Conservation (phyloP, 2,329 filamentous ascomycete species). For the Pseudocercospora crystallina region DNA sequence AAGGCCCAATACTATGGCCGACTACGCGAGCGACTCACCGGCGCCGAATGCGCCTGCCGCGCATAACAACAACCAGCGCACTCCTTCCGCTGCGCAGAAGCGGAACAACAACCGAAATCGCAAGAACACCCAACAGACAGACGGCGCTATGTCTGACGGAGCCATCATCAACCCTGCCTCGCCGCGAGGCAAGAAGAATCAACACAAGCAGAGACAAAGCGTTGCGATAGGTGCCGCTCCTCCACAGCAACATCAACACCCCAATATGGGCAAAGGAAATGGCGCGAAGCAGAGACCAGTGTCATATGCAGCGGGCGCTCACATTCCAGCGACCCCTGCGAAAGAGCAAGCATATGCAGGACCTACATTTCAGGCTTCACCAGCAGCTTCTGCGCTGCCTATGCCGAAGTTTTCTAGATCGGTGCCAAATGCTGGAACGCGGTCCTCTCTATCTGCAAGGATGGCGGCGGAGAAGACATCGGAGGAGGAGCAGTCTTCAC, state of each 20-base stretch:
- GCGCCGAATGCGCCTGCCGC: conserved; percentile 14
- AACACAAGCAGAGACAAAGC: conserved; percentile 24
- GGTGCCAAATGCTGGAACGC: conserved; percentile 62
- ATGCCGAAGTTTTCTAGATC: conserved; percentile 87
- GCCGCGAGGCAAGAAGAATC: conserved; percentile 23
- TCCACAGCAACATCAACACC: conserved; percentile 18
- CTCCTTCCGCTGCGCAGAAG: conserved; percentile 23
- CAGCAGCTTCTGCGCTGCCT: conserved; percentile 83
- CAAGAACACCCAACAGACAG: conserved; percentile 24
- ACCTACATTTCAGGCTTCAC: conserved; percentile 91
- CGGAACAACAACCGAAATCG: conserved; percentile 37
- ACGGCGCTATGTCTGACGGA: conserved; percentile 31
- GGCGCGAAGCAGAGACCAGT: conserved; percentile 35
- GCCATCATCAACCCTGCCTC: conserved; percentile 24
- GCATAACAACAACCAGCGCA: conserved; percentile 21
- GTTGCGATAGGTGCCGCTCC: conserved; percentile 13
- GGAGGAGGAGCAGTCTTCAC: conserved; percentile 48
- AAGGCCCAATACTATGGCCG: conserved; percentile 16
- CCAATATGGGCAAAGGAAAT: conserved; percentile 22
- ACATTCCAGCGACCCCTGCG: conserved; percentile 41
- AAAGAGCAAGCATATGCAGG: conserved; percentile 73
- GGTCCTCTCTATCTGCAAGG: conserved; percentile 45
- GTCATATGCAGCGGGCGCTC: conserved; percentile 40
- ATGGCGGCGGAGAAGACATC: conserved; percentile 50
- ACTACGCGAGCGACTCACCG: conserved; percentile 17